Base-by-base conservation (phyloP, 2,329 filamentous ascomycete species). In the Trichophyton verrucosum region DNA sequence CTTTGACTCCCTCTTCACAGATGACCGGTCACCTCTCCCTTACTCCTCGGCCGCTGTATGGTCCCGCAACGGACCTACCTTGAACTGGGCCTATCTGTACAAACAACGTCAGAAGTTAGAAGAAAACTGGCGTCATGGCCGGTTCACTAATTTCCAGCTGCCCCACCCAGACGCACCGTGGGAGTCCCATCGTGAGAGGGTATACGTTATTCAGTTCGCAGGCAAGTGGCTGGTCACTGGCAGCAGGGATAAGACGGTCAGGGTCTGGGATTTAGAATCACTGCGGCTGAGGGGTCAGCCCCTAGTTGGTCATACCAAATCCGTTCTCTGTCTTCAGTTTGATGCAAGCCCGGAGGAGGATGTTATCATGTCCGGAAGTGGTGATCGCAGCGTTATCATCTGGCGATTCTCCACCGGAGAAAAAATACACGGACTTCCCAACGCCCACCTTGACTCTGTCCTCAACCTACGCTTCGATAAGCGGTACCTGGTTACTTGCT, bases 71-170 rank as follows among this genome's bases (percentile, higher is more conserved):
- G 55, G 51, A 3, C 42, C 70, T 1, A 87, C 84, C 67, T 77
- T 97, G 56, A 96, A 95, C 73, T 99, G 92, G 91, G 88, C 91
- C 59, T 89, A 94, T 70, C 79, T 99, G 0, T 99, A 96, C 75
- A 89, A 89, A 65, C 89, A 96, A 78, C 86, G 94, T 63, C 82
- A 86, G 61, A 82, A 85, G 22, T 77, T 99, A 13, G 94, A 99
- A 74, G 84, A 86, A 6, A 97, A 99, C 71, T 99, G 94, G 94
- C 85, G 89, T 62, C 81, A 85, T 20, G 91, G 89, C 3, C 86
- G 85, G 61, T 96, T 82, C 71, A 84, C 81, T 2, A 95, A 91
- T 65, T 97, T 97, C 68, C 90, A 95, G 71, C 81, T 99, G 0
- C 94, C 94, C 0, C 90, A 96, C 68, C 91, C 91, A 0, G 80